Conservation (phyloP, 768 basidiomycete genomes). For the Calocybe cyanea region DNA sequence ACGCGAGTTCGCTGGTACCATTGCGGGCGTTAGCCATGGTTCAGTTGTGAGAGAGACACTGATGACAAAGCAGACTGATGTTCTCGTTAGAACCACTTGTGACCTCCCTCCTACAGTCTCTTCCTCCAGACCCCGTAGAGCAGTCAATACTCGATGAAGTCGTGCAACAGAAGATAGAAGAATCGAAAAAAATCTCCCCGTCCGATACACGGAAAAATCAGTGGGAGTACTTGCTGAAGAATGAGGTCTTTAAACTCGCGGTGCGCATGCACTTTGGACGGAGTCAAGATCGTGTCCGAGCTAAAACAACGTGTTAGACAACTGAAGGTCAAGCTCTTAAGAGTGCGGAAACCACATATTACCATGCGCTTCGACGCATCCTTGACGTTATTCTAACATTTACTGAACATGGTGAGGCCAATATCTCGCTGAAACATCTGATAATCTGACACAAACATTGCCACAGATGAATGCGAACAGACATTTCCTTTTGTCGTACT, state of each 20-base stretch:
- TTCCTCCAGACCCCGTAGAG: constrained; percentile 50
- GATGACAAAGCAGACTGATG: constrained; percentile 33
- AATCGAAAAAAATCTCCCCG: constrained; percentile 38
- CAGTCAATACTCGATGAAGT: constrained; percentile 45
- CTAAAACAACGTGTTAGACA: constrained; percentile 34
- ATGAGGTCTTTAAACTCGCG: constrained; percentile 68
- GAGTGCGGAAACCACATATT: constrained; percentile 48
- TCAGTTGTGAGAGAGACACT: not conserved
- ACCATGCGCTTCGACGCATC: constrained; percentile 51
- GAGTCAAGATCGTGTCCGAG: not conserved
- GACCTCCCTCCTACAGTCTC: constrained; percentile 43
- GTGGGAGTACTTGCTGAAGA: constrained; percentile 73
- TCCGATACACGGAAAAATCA: constrained; percentile 62
- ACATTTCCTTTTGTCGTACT: constrained; percentile 70
- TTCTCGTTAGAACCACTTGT: constrained; percentile 49
- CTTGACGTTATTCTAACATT: constrained; percentile 75
- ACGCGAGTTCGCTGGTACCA: not conserved
- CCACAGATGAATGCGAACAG: constrained; percentile 71
- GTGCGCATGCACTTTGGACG: constrained; percentile 37
- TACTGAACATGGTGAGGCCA: constrained; percentile 65
- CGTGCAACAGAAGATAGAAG: constrained; percentile 41
- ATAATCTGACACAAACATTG: not conserved
- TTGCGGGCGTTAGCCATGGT: not conserved
- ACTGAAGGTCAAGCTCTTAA: constrained; percentile 67
- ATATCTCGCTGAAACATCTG: not conserved